Base-by-base conservation (phyloP, 768 basidiomycete species). In the Strobilomyces dryophilus region DNA sequence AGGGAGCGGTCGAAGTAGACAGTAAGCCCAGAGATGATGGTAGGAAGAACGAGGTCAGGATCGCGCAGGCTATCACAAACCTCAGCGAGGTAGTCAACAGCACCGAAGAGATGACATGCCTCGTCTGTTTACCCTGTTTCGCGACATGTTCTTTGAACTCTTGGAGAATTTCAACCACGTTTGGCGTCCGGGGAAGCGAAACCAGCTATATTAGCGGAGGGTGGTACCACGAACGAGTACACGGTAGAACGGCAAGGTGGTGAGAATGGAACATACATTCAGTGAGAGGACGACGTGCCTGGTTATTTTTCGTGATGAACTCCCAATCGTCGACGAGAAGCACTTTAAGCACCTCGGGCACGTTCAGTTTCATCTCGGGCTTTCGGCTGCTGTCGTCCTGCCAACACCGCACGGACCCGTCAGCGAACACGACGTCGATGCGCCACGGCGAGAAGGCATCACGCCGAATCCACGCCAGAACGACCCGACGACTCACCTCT, bases 251-350 rank as follows among this genome's bases (percentile, higher is more conserved):
- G 24, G 24, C 24, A 24, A 4, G 24, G 4, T 24, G 4, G 24
- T 24, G 24, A 24, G 24, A 24, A 4, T 24, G 45, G 27, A 1
- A 31, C 20, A n/a, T 32, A 45, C 5, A 44, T 45, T 20, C 18
- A 37, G 46, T 36, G 15, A 40, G 37, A 41, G 20, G 17, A 40
- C 44, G 37, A 56, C 71, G 26, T 53, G 88, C 95, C 81, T 93
- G 89, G 60, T 85, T 84, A 66, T 94, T 90, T 75, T 97, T 98
- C 49, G 97, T 98, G 36, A 98, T 85, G 5, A 86, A 83, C 71
- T 98, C 95, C 97, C 97, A 99, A 61, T 98, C 97, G 64, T 98
- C 94, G 2, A 98, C 94, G 35, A 99, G 77, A 44, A 88, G 78
- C 29, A 84, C 79, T 68, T 97, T 98, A 56, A 98, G 78, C n/a